Conservation (phyloP, 306 rosid genomes). For the Lotus japonicus region DNA sequence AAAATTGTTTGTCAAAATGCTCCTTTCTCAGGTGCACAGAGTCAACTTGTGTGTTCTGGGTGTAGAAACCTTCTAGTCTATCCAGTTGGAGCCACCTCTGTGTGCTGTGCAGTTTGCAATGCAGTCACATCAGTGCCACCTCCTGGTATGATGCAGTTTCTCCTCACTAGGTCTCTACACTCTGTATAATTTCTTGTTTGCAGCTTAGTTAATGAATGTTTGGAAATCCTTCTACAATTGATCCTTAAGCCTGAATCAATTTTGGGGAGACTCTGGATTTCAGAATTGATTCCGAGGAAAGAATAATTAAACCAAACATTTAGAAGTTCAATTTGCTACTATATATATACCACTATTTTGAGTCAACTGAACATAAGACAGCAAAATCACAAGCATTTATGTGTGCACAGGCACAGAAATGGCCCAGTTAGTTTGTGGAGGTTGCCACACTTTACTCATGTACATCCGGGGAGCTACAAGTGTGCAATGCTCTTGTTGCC, state of each 20-base stretch:
- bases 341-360: background rate
- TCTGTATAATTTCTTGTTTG: background rate
- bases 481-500: constrained; percentile 97
- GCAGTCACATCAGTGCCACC: constrained; percentile 97
- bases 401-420: constrained; percentile 78
- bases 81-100: constrained; percentile 95
- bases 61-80: constrained; percentile 83
- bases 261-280: too few species aligned
- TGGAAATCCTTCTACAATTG: too few species aligned
- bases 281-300: too few species aligned
- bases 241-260: too few species aligned
- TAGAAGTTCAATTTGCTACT: constrained; percentile 2
- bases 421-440: constrained; percentile 99
- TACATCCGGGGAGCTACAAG: constrained; percentile 95
- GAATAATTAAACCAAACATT: background rate
- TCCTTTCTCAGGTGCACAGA: constrained; percentile 56
- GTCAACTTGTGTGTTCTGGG: constrained; percentile 98
- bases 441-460: constrained; percentile 98
- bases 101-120: constrained; percentile 98
- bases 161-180: background rate
- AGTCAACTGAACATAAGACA: background rate
- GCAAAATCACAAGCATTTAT: constrained; percentile 1
- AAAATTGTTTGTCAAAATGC: constrained; percentile 10
- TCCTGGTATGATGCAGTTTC: constrained; percentile 53
- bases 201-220: too few species aligned